phyloP scores from a whole-genome alignment of 176 grass and related monocot genomes.

The Themeda triandra region DNA sequence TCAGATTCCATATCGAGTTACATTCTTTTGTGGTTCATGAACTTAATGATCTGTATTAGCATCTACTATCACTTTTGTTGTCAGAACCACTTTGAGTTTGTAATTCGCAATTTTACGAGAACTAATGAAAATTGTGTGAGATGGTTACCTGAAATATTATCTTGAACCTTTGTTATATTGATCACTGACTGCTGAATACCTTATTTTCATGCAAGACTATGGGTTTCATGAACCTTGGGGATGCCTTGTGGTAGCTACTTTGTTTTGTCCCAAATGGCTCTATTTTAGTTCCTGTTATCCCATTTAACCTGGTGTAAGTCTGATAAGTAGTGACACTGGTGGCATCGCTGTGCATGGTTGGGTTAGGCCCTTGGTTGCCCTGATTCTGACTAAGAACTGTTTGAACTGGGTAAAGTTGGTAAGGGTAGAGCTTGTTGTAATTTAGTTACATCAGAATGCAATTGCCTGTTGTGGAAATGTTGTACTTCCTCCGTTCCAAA shows the following conservation, averaged over 20 bases:
- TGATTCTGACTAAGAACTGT: not conserved
- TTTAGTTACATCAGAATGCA: not conserved
- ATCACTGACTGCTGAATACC: not conserved
- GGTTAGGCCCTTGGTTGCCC: not conserved
- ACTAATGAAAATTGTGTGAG: not conserved
- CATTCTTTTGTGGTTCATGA: not conserved
- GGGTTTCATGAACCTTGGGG: not conserved
- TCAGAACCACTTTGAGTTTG: not conserved
- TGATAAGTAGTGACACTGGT: not conserved
- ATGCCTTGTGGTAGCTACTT: not conserved
- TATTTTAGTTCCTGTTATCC: not conserved
- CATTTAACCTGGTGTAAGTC: not conserved
- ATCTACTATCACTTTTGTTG: not conserved
- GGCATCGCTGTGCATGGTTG: not conserved
- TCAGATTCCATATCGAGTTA: not conserved
- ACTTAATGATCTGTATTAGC: not conserved
- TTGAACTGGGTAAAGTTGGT: not conserved
- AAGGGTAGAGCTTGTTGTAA: not conserved
- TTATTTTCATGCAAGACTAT: constrained; percentile 17
- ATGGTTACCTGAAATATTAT: not conserved
- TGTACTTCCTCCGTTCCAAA: too few species aligned
- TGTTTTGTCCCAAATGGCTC: not conserved
- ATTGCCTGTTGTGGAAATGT: not conserved
- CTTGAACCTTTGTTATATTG: not conserved
- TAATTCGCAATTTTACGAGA: not conserved